Percentiles rank a stretch among this genome's conserved stretches.
These are phyloP conservation scores for Yarrowia deformans DNA, from an alignment of 805 yeast species.

Conservation along the genomic window DNA sequence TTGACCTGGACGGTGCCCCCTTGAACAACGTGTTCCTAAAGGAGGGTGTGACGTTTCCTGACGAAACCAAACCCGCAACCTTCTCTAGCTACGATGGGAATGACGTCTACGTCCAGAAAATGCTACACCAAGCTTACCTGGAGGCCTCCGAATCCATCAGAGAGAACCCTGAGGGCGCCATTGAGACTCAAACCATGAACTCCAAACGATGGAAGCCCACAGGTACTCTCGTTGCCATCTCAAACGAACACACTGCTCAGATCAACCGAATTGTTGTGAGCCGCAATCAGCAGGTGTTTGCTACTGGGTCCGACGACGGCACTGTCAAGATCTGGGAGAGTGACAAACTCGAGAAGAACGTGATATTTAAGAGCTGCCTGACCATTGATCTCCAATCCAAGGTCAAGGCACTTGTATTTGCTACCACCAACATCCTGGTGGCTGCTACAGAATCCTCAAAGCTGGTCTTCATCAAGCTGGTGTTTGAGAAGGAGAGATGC, in stretches of 20 bases:
- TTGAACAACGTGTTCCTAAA: constrained; percentile 32
- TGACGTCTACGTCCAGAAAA: constrained; percentile 67
- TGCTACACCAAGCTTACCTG: constrained; percentile 60
- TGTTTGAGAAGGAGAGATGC: constrained; percentile 43
- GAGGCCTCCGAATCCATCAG: constrained; percentile 46
- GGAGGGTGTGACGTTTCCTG: constrained; percentile 24
- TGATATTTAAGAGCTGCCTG: constrained; percentile 50
- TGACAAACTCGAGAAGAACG: constrained; percentile 66
- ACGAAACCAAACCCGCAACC: constrained; percentile 8
- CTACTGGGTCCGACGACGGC: constrained; percentile 83
- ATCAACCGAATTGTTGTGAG: constrained; percentile 66
- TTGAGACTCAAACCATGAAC: constrained; percentile 26
- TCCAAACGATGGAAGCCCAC: constrained; percentile 51
- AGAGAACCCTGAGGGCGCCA: constrained; percentile 17
- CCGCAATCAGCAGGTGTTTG: constrained; percentile 68
- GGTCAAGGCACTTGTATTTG: constrained; percentile 47
- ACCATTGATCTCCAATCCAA: constrained; percentile 44
- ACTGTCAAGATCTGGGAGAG: constrained; percentile 80
- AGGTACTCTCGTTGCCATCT: constrained; percentile 66
- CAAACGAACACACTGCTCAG: constrained; percentile 67
- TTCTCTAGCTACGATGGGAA: constrained; percentile 66
- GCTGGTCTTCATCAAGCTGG: constrained; percentile 24
- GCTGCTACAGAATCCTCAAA: constrained; percentile 21
- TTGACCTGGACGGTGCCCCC: constrained; percentile 15
- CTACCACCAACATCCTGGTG: constrained; percentile 45